These are phyloP conservation scores for Penicillium sp. DNA, from an alignment of 2,329 filamentous ascomycete genomes.

Conservation along the genomic window DNA sequence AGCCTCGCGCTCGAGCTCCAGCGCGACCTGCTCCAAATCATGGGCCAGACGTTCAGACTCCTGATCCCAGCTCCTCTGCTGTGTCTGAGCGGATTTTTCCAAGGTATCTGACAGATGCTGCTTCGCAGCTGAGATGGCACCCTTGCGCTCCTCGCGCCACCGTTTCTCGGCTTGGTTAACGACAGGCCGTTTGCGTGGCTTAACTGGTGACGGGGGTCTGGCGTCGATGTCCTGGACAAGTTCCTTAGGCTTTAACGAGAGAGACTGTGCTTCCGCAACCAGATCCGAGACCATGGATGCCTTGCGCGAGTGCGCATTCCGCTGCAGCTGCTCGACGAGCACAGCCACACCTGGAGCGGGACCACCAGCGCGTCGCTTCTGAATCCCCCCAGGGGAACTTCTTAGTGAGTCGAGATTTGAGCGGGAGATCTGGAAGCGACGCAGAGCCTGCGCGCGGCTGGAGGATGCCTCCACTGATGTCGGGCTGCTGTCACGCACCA, in stretches of 20 bases:
- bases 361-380: constrained; percentile 35
- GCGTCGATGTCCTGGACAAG: constrained; percentile 10
- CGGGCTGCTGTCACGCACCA: constrained; percentile 2
- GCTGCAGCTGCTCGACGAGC: constrained; percentile 42
- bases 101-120: constrained; percentile 34
- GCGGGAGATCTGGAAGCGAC: constrained; percentile 43
- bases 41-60: constrained; percentile 44
- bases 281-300: constrained; percentile 36
- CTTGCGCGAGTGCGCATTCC: constrained; percentile 35
- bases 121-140: constrained; percentile 37
- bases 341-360: constrained; percentile 34
- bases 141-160: constrained; percentile 40
- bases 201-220: constrained; percentile 6
- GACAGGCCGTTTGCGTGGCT: constrained; percentile 41
- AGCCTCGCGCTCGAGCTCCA: constrained; percentile 41
- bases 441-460: constrained; percentile 26
- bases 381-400: constrained; percentile 33
- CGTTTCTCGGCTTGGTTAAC: constrained; percentile 42
- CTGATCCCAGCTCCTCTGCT: constrained; percentile 44
- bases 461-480: constrained; percentile 19
- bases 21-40: constrained; percentile 45
- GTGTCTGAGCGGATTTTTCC: constrained; percentile 36
- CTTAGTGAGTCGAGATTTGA: constrained; percentile 30
- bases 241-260: constrained; percentile 8
- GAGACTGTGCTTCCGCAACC: constrained; percentile 18